Evolutionary conservation across 805 yeast species (phyloP).

Genomic region (Suhomyces pyralidae): DNA sequence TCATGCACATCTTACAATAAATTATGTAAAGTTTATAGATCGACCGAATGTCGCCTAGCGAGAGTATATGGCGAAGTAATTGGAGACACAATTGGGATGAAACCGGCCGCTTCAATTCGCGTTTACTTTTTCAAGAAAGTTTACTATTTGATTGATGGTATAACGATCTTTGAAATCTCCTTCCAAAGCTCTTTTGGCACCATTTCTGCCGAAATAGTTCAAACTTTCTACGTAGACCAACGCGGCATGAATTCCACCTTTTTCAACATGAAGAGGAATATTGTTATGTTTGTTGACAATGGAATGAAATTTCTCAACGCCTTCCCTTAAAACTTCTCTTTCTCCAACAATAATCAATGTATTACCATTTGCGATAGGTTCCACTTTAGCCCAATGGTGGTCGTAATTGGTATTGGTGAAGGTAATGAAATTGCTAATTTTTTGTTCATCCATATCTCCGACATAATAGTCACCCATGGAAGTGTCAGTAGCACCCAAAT

Average conservation of each 20-base stretch:
- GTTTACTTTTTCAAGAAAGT: constrained; percentile 11
- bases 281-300: constrained; percentile 18
- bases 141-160: constrained; percentile 12
- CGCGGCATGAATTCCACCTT: constrained; percentile 36
- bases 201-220: constrained; percentile 24
- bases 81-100: neutral
- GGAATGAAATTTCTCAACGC: constrained; percentile 24
- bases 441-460: constrained; percentile 17
- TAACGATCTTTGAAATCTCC: constrained; percentile 25
- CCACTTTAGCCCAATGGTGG: constrained; percentile 25
- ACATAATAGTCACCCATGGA: constrained; percentile 31
- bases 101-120: neutral
- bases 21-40: neutral
- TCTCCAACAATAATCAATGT: constrained; percentile 29
- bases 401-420: constrained; percentile 23
- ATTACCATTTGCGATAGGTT: constrained; percentile 19
- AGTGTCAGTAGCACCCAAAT: constrained; percentile 28
- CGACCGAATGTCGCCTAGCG: neutral
- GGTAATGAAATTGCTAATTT: constrained; percentile 17
- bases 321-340: constrained; percentile 30
- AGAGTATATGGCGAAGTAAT: neutral
- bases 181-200: constrained; percentile 18
- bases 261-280: constrained; percentile 20
- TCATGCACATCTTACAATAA: neutral
- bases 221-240: constrained; percentile 32